A percentile compares a stretch with the other conserved stretches of the same genome.
phyloP scores from a whole-genome alignment of 352 stramenopile species.

The Phytophthora hybrid region DNA sequence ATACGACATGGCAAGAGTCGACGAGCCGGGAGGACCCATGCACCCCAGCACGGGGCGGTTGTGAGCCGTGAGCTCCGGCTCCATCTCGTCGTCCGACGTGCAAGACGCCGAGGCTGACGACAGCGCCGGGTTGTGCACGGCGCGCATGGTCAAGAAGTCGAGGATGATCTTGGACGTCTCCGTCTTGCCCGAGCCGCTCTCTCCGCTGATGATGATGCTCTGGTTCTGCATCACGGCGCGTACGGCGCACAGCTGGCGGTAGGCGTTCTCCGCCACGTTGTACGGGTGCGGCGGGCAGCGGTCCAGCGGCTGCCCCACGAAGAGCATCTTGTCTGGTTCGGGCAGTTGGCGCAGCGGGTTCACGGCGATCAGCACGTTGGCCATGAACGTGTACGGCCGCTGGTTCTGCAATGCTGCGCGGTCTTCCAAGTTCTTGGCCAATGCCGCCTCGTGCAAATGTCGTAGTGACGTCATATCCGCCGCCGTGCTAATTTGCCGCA shows the following conservation, averaged over 20 bases:
- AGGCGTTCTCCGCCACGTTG: slow-evolving; percentile 87
- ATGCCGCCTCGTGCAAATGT: slow-evolving; percentile 84
- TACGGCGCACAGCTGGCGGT: slow-evolving; percentile 83
- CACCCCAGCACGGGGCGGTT: slow-evolving; percentile 35
- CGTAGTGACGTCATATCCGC: slow-evolving; percentile 88
- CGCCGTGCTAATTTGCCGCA: slow-evolving; percentile 45
- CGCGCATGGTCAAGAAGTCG: slow-evolving; percentile 84
- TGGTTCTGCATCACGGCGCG: slow-evolving; percentile 92
- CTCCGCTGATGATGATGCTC: slow-evolving; percentile 95
- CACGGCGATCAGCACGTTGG: slow-evolving; percentile 88
- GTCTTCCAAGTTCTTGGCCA: slow-evolving; percentile 91
- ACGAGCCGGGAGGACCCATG: slow-evolving; percentile 51
- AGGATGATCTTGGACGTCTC: slow-evolving; percentile 96
- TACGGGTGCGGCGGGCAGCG: slow-evolving; percentile 83
- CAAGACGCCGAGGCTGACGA: slow-evolving; percentile 56
- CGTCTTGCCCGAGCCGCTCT: slow-evolving; percentile 95
- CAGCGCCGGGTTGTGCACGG: slow-evolving; percentile 54
- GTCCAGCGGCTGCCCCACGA: slow-evolving; percentile 71
- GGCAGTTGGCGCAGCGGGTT: slow-evolving; percentile 83
- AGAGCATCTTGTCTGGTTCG: slow-evolving; percentile 78
- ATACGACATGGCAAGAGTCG: slow-evolving; percentile 73
- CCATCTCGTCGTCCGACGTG: slow-evolving; percentile 65
- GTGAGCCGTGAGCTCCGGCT: slow-evolving; percentile 67
- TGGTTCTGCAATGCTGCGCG: slow-evolving; percentile 76
- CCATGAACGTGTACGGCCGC: slow-evolving; percentile 89